Evolutionary conservation across 2,329 filamentous ascomycete genomes (phyloP).

Genomic region (Polytolypa hystricis): DNA sequence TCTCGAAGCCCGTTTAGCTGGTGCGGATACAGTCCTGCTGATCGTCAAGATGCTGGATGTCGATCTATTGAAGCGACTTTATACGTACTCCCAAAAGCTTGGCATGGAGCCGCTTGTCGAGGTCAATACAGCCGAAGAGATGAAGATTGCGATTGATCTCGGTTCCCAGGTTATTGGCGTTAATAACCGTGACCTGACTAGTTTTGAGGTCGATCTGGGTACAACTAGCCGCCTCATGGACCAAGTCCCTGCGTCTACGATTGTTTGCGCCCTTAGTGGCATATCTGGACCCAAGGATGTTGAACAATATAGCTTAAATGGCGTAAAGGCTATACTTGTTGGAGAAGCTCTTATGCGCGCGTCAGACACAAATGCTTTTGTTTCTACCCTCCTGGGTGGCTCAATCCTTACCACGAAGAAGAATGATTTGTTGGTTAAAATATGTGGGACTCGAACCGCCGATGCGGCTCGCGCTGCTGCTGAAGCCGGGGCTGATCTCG

Average conservation of each 20-base stretch:
- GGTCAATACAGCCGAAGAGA: conserved; percentile 89
- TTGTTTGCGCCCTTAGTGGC: conserved; percentile 87
- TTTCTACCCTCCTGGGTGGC: conserved; percentile 65
- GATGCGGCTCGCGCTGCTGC: conserved; percentile 73
- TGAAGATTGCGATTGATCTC: conserved; percentile 73
- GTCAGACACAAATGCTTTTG: conserved; percentile 69
- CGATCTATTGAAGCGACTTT: conserved; percentile 62
- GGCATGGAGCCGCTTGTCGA: conserved; percentile 98
- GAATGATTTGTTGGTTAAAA: conserved; percentile 64
- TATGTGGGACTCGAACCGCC: conserved; percentile 78
- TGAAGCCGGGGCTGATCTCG: conserved; percentile 76
- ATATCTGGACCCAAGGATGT: conserved; percentile 87
- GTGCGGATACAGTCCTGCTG: conserved; percentile 85
- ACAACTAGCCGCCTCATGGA: conserved; percentile 82
- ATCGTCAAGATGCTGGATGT: conserved; percentile 96
- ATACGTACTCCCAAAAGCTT: conserved; percentile 76
- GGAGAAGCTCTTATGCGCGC: conserved; percentile 95
- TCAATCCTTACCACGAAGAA: conserved; percentile 18
- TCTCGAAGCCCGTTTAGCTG: conserved; percentile 80
- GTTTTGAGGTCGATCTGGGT: conserved; percentile 89
- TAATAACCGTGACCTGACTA: conserved; percentile 94
- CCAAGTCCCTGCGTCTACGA: conserved; percentile 72
- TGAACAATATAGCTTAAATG: conserved; percentile 72
- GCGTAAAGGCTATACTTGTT: conserved; percentile 85
- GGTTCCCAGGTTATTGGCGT: conserved; percentile 90